Percentiles rank a stretch among this genome's conserved stretches.
phyloP scores from a whole-genome alignment of 179 eudicot species.

The Camellia oleifera region DNA sequence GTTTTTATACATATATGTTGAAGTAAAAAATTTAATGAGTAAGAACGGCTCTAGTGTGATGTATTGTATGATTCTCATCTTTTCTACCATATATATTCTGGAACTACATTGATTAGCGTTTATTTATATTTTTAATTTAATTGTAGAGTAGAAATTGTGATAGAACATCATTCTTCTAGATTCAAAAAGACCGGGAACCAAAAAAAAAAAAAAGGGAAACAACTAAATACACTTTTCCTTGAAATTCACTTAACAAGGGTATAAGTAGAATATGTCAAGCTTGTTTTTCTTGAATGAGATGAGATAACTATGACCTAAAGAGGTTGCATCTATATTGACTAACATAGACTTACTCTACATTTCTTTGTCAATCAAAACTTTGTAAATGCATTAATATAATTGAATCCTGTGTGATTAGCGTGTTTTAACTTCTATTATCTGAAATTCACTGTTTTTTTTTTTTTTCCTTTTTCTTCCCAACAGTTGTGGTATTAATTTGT shows the following conservation, averaged over 20 bases:
- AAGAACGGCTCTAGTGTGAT: background rate
- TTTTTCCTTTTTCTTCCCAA: slow-evolving; percentile 17
- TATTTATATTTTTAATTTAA: no score
- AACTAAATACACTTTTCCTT: no score
- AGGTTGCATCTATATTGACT: no score
- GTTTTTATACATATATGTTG: no score
- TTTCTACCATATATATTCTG: background rate
- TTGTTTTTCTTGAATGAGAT: no score
- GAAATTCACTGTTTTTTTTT: background rate
- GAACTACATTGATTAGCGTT: no score
- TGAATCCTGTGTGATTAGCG: background rate
- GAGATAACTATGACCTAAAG: no score
- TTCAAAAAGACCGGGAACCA: background rate
- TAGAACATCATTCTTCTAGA: background rate
- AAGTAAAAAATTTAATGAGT: background rate
- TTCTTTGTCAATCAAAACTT: background rate
- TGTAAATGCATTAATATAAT: background rate
- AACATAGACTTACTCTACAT: no score
- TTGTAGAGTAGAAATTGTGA: background rate
- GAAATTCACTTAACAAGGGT: no score
- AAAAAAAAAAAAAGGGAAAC: no score
- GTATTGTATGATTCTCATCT: background rate
- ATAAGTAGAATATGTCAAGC: no score
- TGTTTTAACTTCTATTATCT: background rate
- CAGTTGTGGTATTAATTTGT: slow-evolving; percentile 65